These are phyloP conservation scores for Neurospora sp. DNA, from an alignment of 495 filamentous ascomycete genomes.

Conservation along the genomic window DNA sequence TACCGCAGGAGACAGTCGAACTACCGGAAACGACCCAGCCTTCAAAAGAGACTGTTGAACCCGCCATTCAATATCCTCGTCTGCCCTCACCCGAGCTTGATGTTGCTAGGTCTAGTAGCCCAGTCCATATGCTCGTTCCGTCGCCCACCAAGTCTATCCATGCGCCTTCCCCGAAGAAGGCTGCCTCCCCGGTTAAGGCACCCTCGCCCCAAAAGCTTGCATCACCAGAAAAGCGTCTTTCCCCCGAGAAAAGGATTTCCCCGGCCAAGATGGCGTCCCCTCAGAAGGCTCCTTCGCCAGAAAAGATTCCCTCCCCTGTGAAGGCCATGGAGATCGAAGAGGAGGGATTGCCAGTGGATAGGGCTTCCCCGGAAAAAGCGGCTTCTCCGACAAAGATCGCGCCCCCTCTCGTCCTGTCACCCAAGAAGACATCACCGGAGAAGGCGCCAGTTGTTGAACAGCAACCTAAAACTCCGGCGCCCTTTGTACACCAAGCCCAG, in stretches of 20 bases:
- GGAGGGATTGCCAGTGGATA: conserved; percentile 2
- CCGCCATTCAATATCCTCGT: background rate
- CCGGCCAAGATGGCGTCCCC: conserved; percentile 19
- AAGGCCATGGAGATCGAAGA: background rate
- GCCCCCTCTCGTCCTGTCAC: background rate
- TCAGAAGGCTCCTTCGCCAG: conserved; percentile 6
- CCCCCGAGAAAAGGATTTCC: background rate
- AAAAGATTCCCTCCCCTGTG: background rate
- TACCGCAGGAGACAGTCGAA: conserved; percentile 40
- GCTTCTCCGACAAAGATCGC: background rate
- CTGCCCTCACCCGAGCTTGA: background rate
- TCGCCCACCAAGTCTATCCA: conserved; percentile 16
- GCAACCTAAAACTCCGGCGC: conserved; percentile 1
- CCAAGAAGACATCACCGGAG: background rate
- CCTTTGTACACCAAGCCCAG: conserved; percentile 3
- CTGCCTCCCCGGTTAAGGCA: conserved; percentile 10
- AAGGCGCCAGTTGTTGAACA: background rate
- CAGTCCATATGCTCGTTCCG: conserved; percentile 3
- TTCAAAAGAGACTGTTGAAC: conserved; percentile 12
- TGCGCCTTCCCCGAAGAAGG: conserved; percentile 12
- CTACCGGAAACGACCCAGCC: conserved; percentile 53
- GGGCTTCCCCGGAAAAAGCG: background rate
- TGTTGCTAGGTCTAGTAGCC: conserved; percentile 8
- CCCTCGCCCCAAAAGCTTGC: conserved; percentile 17
- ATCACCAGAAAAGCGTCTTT: conserved; percentile 9